Conservation (phyloP, 257 asterid species). For the Solanum pinnatisectum region DNA sequence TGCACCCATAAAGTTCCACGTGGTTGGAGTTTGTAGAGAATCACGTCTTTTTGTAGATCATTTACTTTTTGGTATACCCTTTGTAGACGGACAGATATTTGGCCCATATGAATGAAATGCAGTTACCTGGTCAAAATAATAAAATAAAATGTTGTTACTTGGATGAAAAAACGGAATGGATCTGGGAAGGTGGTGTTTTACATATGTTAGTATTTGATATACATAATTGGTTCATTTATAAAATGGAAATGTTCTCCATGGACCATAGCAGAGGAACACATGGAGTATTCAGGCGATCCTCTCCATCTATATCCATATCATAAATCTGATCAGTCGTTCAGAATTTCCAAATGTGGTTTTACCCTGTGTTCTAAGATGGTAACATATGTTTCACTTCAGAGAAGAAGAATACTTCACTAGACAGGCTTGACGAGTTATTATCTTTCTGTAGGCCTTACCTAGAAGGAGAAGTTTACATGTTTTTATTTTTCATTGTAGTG, state of each 20-base stretch:
- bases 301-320: neutral
- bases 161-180: neutral
- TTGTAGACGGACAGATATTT: neutral
- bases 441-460: neutral
- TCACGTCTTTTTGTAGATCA: neutral
- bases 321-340: neutral
- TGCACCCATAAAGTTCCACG: neutral
- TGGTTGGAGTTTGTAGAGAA: neutral
- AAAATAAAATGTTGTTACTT: neutral
- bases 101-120: neutral
- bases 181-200: neutral
- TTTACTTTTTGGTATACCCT: neutral
- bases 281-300: neutral
- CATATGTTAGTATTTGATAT: neutral
- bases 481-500: neutral
- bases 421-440: neutral
- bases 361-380: neutral
- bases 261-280: neutral
- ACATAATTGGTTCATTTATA: neutral
- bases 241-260: neutral
- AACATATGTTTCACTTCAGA: neutral
- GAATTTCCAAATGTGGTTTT: neutral
- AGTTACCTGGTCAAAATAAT: neutral
- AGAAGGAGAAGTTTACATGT: neutral
- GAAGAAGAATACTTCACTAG: neutral